Conservation (phyloP, 2,329 filamentous ascomycete species). For the Lecanicillium sp. region DNA sequence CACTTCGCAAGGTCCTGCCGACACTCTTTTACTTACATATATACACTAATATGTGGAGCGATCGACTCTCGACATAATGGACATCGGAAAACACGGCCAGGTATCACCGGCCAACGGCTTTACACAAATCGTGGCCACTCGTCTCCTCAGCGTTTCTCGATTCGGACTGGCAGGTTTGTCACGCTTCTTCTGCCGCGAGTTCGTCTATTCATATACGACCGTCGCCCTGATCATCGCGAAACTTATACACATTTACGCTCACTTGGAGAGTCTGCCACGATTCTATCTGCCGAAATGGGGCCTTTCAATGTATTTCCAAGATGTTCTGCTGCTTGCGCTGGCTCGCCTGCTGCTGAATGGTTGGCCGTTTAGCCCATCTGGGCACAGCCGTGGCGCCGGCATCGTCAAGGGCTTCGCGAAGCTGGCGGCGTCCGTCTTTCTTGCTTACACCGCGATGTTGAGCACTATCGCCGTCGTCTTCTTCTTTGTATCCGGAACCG, state of each 20-base stretch:
- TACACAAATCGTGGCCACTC: neutral
- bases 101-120: neutral
- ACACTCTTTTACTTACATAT: no score
- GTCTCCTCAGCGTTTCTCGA: neutral
- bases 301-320: neutral
- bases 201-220: neutral
- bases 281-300: neutral
- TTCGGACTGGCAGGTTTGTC: neutral
- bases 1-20: no score
- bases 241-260: neutral
- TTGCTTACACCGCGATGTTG: neutral
- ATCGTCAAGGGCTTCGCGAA: neutral
- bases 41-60: no score
- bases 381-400: neutral
- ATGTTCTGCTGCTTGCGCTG: neutral
- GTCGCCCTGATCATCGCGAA: neutral
- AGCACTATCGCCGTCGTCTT: conserved; percentile 23
- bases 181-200: neutral
- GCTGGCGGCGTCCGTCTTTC: neutral
- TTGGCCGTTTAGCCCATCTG: neutral
- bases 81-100: neutral
- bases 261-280: neutral
- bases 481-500: conserved; percentile 23
- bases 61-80: no score
- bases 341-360: neutral